Evolutionary conservation across 2,329 filamentous ascomycete genomes (phyloP), one percentile per base, ranked within the genome.

Genomic region (Zymoseptoria ardabiliae): DNA sequence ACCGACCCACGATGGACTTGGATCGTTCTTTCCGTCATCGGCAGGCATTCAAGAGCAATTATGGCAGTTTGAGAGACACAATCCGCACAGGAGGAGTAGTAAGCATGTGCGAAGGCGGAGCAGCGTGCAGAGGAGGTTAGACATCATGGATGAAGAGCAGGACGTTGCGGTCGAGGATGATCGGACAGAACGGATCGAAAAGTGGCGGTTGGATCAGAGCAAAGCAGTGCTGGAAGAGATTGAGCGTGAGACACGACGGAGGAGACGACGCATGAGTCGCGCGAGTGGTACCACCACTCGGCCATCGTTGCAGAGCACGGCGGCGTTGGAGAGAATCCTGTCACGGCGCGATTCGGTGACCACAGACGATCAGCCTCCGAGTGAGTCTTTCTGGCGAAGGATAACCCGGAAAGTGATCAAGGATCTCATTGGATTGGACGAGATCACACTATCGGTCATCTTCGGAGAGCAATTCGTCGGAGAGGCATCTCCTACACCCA

Each of bases 141-240:
- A 84, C 65, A 76, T 78, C 10, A 72, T 85, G 49, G 79, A 81
- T 61, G 78, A 84, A 65, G 69, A 74, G 52, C 73, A 77, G 20
- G 73, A 78, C 51, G n/a, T 65, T 17, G 82, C 86, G 49, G 87
- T 91, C 8, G 75, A 77, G 64, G 78, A 83, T 49, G 91, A 96
- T 66, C 87, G 88, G 70, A 88, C 87, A 71, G 85, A 87, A 67
- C 84, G 93, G 61, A 96, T 99, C 70, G 93, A 97, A 74, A 83
- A 85, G 55, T 99, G 94, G 94, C 84, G 92, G 58, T 76, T 95
- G 70, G 93, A 97, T 70, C 92, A 99, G 72, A 96, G 91, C 73
- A 84, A 85, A 60, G 85, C 90, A 10, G 78, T 99, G 25, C 74
- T 97, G 35, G 89, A 96, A 58, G 91, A 97, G 74, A 92, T 97